These are phyloP conservation scores for Microbotryum silenes-acaulis DNA, from an alignment of 1,284 basidiomycete species.

Conservation along the genomic window DNA sequence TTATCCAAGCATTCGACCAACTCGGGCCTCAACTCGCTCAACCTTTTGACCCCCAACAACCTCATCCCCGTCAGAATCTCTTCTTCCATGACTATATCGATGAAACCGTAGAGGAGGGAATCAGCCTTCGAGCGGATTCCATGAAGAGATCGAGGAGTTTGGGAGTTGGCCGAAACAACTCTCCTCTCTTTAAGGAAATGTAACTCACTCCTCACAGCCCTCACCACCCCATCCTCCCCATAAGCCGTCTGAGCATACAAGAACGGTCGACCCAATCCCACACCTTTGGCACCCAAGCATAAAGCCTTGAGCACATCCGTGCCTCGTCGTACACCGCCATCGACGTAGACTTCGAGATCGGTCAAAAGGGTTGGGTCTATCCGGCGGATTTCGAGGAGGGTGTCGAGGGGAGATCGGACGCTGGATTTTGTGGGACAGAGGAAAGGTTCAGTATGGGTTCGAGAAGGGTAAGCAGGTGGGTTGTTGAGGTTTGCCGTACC, in stretches of 20 bases:
- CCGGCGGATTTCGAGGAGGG: constrained; percentile 49
- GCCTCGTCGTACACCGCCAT: constrained; percentile 76
- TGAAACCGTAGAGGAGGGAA: neutral
- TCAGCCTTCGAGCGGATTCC: neutral
- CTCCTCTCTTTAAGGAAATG: neutral
- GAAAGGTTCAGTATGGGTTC: neutral
- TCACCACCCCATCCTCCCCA: constrained; percentile 70
- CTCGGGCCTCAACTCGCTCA: constrained; percentile 33
- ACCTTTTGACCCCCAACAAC: constrained; percentile 35
- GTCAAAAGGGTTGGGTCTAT: constrained; percentile 65
- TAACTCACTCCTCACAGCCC: constrained; percentile 50
- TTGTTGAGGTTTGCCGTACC: constrained; percentile 45
- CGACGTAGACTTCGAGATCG: constrained; percentile 69
- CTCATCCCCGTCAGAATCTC: constrained; percentile 39
- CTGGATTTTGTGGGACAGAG: neutral
- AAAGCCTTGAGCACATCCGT: constrained; percentile 87
- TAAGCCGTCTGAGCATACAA: constrained; percentile 70
- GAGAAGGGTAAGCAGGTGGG: neutral
- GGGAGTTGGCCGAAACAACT: too few relatives aligned
- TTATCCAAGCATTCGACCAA: constrained; percentile 16
- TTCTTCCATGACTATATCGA: constrained; percentile 34
- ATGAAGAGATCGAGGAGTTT: too few relatives aligned
- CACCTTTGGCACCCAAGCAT: constrained; percentile 79
- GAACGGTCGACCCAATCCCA: constrained; percentile 81
- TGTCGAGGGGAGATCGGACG: constrained; percentile 37